phyloP scores from a whole-genome alignment of 805 yeast species.

The Priceomyces fermenticarens region DNA sequence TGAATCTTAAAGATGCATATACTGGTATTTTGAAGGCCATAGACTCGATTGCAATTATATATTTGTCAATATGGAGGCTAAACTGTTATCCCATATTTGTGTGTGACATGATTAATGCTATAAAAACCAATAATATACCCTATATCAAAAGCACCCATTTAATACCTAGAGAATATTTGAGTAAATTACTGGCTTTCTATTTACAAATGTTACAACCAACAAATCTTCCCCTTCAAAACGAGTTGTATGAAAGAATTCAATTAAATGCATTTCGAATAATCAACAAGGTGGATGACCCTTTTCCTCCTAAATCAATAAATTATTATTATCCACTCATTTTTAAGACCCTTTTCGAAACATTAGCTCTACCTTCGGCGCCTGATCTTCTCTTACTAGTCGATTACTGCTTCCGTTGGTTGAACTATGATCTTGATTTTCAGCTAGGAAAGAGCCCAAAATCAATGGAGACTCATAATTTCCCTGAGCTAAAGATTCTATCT shows the following conservation, averaged over 20 bases:
- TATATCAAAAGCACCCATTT: constrained; percentile 37
- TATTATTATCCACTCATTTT: constrained; percentile 38
- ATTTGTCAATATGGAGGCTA: constrained; percentile 48
- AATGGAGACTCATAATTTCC: constrained; percentile 15
- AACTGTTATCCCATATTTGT: constrained; percentile 47
- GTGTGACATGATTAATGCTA: constrained; percentile 44
- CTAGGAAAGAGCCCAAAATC: neutral
- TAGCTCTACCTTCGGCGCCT: constrained; percentile 48
- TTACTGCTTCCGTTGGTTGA: constrained; percentile 13
- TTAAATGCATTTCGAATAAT: constrained; percentile 8
- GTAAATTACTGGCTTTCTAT: constrained; percentile 37
- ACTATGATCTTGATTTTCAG: constrained; percentile 4
- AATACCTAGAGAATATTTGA: constrained; percentile 37
- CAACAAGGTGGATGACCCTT: neutral
- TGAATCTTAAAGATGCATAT: too few species aligned
- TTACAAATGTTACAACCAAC: constrained; percentile 37
- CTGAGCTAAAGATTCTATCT: constrained; percentile 37
- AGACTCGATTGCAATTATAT: constrained; percentile 41
- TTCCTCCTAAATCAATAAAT: constrained; percentile 14
- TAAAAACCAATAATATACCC: constrained; percentile 47
- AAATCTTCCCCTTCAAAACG: constrained; percentile 36
- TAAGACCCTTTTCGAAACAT: constrained; percentile 37
- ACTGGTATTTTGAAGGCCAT: constrained; percentile 18
- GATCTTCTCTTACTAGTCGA: constrained; percentile 40
- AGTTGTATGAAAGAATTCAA: constrained; percentile 24